phyloP scores from a whole-genome alignment of 1,139 yeast species.

The Yamadazyma atlantica region DNA sequence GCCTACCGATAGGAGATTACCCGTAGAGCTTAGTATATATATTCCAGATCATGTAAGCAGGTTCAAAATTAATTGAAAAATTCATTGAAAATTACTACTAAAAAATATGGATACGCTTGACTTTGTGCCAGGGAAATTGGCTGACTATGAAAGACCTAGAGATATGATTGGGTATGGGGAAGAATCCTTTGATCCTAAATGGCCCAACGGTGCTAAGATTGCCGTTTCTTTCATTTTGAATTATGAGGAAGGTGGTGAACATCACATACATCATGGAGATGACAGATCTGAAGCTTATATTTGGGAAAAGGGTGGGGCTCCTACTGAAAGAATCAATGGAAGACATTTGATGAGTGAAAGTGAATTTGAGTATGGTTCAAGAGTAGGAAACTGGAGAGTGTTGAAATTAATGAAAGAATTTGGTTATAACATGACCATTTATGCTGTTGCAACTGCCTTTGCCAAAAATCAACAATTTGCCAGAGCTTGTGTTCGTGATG shows the following conservation, averaged over 20 bases:
- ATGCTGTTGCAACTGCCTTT: conserved; percentile 16
- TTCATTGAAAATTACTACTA: no score
- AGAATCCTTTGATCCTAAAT: conserved; percentile 14
- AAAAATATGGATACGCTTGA: conserved; percentile 15
- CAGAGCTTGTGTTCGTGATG: conserved; percentile 17
- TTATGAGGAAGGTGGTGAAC: conserved; percentile 30
- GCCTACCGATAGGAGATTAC: no score
- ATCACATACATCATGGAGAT: conserved; percentile 14
- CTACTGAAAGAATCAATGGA: conserved; percentile 11
- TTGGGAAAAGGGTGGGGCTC: conserved; percentile 24
- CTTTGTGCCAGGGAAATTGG: conserved; percentile 10
- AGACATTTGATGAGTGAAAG: conserved; percentile 24
- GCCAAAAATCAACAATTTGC: conserved; percentile 14
- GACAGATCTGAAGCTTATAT: conserved; percentile 22
- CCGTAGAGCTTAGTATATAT: no score
- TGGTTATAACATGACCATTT: conserved; percentile 14
- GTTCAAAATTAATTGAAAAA: no score
- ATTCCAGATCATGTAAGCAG: no score
- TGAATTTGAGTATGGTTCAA: conserved; percentile 17
- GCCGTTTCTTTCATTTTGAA: conserved; percentile 16
- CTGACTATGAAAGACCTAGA: conserved; percentile 19
- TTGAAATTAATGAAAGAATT: conserved; percentile 16
- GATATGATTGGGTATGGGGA: conserved; percentile 16
- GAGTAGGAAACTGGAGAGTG: conserved; percentile 16
- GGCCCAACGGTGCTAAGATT: conserved; percentile 17